phyloP scores from a whole-genome alignment of 495 filamentous ascomycete genomes.

The Aspergillus affinis region DNA sequence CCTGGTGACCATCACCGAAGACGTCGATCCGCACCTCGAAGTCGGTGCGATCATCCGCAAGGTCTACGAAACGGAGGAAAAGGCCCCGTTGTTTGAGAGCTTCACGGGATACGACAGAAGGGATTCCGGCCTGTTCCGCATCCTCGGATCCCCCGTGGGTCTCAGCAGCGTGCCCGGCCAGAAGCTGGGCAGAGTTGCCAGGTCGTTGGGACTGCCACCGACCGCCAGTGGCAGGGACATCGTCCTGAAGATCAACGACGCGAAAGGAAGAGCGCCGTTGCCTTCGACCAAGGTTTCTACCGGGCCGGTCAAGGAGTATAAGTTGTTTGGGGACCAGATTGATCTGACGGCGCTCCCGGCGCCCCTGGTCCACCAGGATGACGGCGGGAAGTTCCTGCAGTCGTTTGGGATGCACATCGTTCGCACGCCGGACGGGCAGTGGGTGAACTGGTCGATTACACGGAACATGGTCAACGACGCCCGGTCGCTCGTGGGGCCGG shows the following conservation, averaged over 20 bases:
- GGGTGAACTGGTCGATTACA: slow-evolving; percentile 44
- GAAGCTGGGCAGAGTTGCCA: slow-evolving; percentile 32
- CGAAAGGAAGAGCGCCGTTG: slow-evolving; percentile 23
- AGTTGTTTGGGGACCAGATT: slow-evolving; percentile 30
- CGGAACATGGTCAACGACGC: slow-evolving; percentile 40
- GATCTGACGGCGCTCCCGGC: slow-evolving; percentile 34
- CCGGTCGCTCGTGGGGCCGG: slow-evolving; percentile 25
- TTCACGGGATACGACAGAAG: slow-evolving; percentile 23
- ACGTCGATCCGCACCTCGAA: slow-evolving; percentile 36
- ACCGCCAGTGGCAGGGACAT: slow-evolving; percentile 28
- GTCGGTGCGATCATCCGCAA: slow-evolving; percentile 35
- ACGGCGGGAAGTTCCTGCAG: slow-evolving; percentile 41
- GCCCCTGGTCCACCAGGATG: slow-evolving; percentile 33
- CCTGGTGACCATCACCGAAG: slow-evolving; percentile 30
- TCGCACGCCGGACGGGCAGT: slow-evolving; percentile 31
- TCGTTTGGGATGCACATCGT: slow-evolving; percentile 43
- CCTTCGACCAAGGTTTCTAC: slow-evolving; percentile 24
- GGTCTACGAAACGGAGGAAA: slow-evolving; percentile 37
- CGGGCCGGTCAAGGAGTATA: slow-evolving; percentile 35
- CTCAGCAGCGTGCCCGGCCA: slow-evolving; percentile 21
- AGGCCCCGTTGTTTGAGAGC: slow-evolving; percentile 41
- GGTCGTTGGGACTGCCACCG: slow-evolving; percentile 30
- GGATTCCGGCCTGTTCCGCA: slow-evolving; percentile 35
- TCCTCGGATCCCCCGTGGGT: slow-evolving; percentile 36
- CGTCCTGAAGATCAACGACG: slow-evolving; percentile 28